Percentiles rank a stretch among this genome's conserved stretches.
Conservation (phyloP, 2,329 filamentous ascomycete species). For the Aspergillus pseudotamarii region DNA sequence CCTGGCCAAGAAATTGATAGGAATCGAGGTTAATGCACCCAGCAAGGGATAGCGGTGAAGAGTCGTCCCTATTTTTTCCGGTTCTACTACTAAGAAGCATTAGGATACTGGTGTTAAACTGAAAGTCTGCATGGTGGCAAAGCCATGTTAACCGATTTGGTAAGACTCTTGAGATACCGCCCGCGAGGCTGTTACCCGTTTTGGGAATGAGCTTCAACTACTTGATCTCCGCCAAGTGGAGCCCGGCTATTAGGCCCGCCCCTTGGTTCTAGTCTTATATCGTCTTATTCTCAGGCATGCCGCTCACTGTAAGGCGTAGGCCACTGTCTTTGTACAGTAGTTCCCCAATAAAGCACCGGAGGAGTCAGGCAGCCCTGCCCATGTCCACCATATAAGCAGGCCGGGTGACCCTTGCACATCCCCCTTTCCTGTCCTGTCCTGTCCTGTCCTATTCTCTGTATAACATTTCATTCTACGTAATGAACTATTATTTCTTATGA, state of each 20-base stretch:
- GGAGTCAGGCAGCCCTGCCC: too few relatives aligned
- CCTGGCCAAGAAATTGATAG: conserved; percentile 47
- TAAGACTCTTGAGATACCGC: neutral
- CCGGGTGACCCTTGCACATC: neutral
- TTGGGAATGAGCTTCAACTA: neutral
- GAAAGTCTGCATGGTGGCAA: neutral
- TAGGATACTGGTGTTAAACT: too few relatives aligned
- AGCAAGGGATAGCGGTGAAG: neutral
- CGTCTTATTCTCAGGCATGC: neutral
- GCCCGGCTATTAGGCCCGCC: too few relatives aligned
- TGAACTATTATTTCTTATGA: neutral
- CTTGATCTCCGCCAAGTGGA: neutral
- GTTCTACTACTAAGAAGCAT: too few relatives aligned
- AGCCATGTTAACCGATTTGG: neutral
- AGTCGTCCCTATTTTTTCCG: neutral
- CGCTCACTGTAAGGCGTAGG: neutral
- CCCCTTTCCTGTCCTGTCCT: neutral
- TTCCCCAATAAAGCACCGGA: neutral
- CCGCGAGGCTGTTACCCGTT: conserved; percentile 4
- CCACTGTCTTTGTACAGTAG: neutral
- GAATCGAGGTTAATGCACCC: conserved; percentile 15
- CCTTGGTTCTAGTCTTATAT: neutral
- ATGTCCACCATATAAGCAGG: neutral
- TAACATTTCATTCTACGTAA: neutral
- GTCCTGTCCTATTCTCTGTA: neutral